A percentile compares a stretch with the other conserved stretches of the same genome.
Evolutionary conservation across 176 grass and related monocot species (phyloP).

Genomic region (Oryza coarctata): DNA sequence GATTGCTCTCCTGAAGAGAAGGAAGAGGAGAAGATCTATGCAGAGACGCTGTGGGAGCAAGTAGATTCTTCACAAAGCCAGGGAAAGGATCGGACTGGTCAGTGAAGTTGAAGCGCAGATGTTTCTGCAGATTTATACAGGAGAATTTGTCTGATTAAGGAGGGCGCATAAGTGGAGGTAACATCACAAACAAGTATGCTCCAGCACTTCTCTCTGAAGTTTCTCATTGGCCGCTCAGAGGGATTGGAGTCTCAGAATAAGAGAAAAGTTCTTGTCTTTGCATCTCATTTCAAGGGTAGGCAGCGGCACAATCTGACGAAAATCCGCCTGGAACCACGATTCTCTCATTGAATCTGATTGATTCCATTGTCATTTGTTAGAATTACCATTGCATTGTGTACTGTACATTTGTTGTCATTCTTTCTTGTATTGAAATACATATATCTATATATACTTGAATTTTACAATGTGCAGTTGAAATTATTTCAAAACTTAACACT

Average conservation of each 20-base stretch:
- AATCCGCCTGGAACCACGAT: neutral
- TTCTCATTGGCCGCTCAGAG: neutral
- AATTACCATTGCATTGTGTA: neutral
- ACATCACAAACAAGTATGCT: neutral
- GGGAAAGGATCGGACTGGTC: neutral
- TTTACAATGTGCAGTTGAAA: neutral
- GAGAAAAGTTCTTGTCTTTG: neutral
- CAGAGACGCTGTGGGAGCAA: constrained; percentile 72
- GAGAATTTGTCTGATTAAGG: neutral
- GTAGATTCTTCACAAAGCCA: constrained; percentile 59
- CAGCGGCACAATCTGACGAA: neutral
- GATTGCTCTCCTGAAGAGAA: constrained; percentile 51
- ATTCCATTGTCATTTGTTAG: constrained; percentile 1
- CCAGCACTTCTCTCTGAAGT: constrained; percentile 7
- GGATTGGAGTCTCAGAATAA: neutral
- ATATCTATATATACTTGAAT: neutral
- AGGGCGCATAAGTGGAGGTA: neutral
- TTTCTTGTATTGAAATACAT: constrained; percentile 30
- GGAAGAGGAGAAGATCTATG: constrained; percentile 73
- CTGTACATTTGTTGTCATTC: neutral
- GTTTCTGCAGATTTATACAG: neutral
- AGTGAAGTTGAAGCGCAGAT: constrained; percentile 6
- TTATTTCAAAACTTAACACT: neutral
- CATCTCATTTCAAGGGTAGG: constrained; percentile 2
- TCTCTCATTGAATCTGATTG: neutral